These are phyloP conservation scores for Evernia prunastri DNA, from an alignment of 495 filamentous ascomycete genomes.

Conservation along the genomic window DNA sequence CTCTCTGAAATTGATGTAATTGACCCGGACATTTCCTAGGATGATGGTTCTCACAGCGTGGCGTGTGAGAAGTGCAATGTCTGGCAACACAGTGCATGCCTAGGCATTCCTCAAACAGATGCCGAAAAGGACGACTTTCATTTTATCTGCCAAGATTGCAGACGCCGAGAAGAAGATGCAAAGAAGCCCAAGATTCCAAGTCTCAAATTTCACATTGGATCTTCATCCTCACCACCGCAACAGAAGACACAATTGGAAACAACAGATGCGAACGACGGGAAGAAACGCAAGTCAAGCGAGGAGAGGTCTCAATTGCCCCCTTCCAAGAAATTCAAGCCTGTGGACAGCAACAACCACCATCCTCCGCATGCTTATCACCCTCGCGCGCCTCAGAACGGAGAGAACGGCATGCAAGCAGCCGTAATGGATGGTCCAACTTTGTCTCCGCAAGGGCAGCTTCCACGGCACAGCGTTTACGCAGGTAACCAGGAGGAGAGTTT, in stretches of 20 bases:
- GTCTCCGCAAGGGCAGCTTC: slow-evolving; percentile 38
- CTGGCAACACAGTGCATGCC: slow-evolving; percentile 93
- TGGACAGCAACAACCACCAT: slow-evolving; percentile 23
- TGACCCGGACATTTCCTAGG: slow-evolving; percentile 37
- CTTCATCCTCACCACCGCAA: slow-evolving; percentile 43
- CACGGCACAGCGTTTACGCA: slow-evolving; percentile 20
- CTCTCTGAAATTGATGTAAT: neutral
- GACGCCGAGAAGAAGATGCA: slow-evolving; percentile 56
- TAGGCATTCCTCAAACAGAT: slow-evolving; percentile 67
- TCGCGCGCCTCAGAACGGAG: slow-evolving; percentile 28
- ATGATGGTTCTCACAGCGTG: slow-evolving; percentile 88
- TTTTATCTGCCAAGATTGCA: slow-evolving; percentile 78
- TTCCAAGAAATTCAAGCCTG: slow-evolving; percentile 31
- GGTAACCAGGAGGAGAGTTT: slow-evolving; percentile 24
- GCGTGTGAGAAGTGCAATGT: slow-evolving; percentile 93
- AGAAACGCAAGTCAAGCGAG: slow-evolving; percentile 30
- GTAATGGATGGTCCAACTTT: slow-evolving; percentile 29
- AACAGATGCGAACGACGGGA: slow-evolving; percentile 19
- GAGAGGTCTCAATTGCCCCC: slow-evolving; percentile 29
- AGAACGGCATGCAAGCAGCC: slow-evolving; percentile 31
- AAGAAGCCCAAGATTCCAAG: slow-evolving; percentile 63
- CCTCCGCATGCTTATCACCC: slow-evolving; percentile 26
- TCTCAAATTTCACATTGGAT: slow-evolving; percentile 56
- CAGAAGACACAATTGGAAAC: slow-evolving; percentile 20
- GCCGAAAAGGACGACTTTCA: slow-evolving; percentile 84